Percentiles rank a stretch among this genome's conserved stretches.
Evolutionary conservation across 2,329 filamentous ascomycete species (phyloP).

Genomic region (Trichoderma cornu-damae): DNA sequence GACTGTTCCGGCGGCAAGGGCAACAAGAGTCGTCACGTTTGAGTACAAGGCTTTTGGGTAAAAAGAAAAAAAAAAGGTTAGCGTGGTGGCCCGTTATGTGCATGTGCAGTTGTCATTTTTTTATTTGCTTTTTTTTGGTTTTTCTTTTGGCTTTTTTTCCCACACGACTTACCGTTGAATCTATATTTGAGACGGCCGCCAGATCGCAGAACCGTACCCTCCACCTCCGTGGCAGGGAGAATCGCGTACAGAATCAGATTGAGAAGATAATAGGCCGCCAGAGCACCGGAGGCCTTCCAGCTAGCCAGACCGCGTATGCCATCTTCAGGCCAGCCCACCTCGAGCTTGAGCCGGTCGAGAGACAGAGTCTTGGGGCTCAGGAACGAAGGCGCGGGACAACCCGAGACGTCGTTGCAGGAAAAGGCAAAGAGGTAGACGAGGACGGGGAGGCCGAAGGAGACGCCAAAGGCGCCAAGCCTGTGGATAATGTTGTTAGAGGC

Average conservation of each 20-base stretch:
- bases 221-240: constrained; percentile 65
- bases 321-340: constrained; percentile 73
- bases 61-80: constrained; percentile 14
- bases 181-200: constrained; percentile 77
- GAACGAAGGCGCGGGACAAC: constrained; percentile 80
- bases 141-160: background rate
- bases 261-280: constrained; percentile 71
- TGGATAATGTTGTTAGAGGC: background rate
- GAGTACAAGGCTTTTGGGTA: constrained; percentile 63
- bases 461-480: constrained; percentile 69
- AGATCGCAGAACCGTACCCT: constrained; percentile 64
- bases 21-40: constrained; percentile 66
- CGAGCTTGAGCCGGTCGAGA: constrained; percentile 66
- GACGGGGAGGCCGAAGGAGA: constrained; percentile 75
- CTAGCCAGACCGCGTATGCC: constrained; percentile 68
- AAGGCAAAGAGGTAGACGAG: constrained; percentile 77
- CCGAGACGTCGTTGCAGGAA: constrained; percentile 85
- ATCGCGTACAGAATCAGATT: constrained; percentile 69
- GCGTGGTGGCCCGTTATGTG: background rate
- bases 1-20: constrained; percentile 68
- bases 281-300: constrained; percentile 62
- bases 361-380: constrained; percentile 67
- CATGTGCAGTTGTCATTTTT: too few species aligned
- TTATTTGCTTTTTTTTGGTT: too few species aligned
- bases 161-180: constrained; percentile 58